Conservation (phyloP, 2,329 filamentous ascomycete species). For the Penicillium sp. region DNA sequence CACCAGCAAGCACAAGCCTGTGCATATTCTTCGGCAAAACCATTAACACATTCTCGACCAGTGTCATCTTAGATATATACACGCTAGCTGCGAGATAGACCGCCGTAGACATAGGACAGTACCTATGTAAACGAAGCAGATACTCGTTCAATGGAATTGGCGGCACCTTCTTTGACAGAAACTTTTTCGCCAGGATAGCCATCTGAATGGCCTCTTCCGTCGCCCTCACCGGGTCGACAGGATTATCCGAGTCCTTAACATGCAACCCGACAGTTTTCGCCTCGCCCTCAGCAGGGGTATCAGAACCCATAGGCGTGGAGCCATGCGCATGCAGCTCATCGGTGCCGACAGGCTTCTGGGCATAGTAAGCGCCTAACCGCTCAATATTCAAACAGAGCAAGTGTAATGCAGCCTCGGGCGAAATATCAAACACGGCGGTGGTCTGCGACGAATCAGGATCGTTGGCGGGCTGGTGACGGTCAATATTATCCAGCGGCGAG, state of each 20-base stretch:
- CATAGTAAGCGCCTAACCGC: slow-evolving; percentile 60
- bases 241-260: slow-evolving; percentile 36
- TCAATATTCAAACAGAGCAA: slow-evolving; percentile 72
- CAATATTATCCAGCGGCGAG: background rate
- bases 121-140: slow-evolving; percentile 78
- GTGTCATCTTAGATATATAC: slow-evolving; percentile 80
- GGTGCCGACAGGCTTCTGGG: slow-evolving; percentile 5
- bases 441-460: background rate
- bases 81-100: slow-evolving; percentile 87
- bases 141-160: slow-evolving; percentile 82
- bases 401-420: slow-evolving; percentile 71
- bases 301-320: slow-evolving; percentile 32
- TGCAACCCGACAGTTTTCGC: slow-evolving; percentile 31
- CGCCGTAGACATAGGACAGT: slow-evolving; percentile 88
- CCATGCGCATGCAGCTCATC: slow-evolving; percentile 45
- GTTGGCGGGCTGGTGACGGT: background rate
- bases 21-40: slow-evolving; percentile 84
- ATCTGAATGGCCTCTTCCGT: slow-evolving; percentile 76
- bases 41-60: slow-evolving; percentile 72
- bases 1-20: slow-evolving; percentile 75
- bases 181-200: slow-evolving; percentile 82
- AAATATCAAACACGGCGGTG: slow-evolving; percentile 60
- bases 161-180: slow-evolving; percentile 85
- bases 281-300: slow-evolving; percentile 21
- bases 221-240: slow-evolving; percentile 56